Percentiles rank a stretch among this genome's conserved stretches.
These are phyloP conservation scores for Solanum appendiculatum DNA, from an alignment of 257 asterid genomes.

Conservation along the genomic window DNA sequence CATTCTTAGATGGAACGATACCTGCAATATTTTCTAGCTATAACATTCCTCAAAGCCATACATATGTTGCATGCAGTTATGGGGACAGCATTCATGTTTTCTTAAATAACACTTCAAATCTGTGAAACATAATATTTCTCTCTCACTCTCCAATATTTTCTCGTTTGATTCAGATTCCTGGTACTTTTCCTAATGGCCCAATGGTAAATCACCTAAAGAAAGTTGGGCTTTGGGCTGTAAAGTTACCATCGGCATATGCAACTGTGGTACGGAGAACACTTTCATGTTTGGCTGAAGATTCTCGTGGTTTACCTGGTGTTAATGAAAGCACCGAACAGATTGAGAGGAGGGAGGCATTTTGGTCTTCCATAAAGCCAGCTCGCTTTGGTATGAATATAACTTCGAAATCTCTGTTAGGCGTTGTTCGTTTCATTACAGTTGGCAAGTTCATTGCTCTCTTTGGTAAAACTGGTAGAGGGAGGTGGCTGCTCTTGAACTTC, in stretches of 20 bases:
- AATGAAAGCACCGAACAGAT: conserved; percentile 34
- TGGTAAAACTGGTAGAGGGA: conserved; percentile 32
- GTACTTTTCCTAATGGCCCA: conserved; percentile 48
- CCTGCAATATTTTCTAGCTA: too few relatives aligned
- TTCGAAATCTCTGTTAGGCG: conserved; percentile 40
- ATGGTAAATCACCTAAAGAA: conserved; percentile 53
- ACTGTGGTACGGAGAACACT: conserved; percentile 60
- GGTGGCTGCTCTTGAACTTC: conserved; percentile 58
- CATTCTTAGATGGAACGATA: too few relatives aligned
- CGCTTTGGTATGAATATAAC: conserved; percentile 67
- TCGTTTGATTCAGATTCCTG: conserved; percentile 53
- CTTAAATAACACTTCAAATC: not conserved
- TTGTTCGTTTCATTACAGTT: conserved; percentile 32
- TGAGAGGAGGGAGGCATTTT: conserved; percentile 47
- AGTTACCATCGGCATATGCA: conserved; percentile 78
- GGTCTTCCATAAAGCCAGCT: conserved; percentile 67
- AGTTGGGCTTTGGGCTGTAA: conserved; percentile 62
- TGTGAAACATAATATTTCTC: not conserved
- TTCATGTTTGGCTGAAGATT: conserved; percentile 40
- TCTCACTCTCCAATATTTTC: not conserved
- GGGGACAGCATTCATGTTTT: not conserved
- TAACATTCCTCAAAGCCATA: too few relatives aligned
- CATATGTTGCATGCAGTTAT: too few relatives aligned
- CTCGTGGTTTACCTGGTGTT: conserved; percentile 53
- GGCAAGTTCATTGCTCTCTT: conserved; percentile 50